Base-by-base conservation (phyloP, 1,139 yeast genomes). In the Kurtzmaniella quercitrusa region DNA sequence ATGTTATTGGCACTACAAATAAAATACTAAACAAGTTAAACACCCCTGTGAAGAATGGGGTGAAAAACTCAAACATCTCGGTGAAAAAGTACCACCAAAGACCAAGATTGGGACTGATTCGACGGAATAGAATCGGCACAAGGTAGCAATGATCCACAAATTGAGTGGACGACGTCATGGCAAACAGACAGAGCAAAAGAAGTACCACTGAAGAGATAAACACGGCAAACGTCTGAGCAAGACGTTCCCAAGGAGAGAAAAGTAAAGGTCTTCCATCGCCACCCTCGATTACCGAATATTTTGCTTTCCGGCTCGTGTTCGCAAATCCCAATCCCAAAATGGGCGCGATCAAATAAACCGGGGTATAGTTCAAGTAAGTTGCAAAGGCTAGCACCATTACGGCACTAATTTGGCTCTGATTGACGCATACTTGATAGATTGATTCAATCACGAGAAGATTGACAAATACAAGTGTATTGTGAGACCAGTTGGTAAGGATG, bases 71-170 rank as follows among this genome's bases (percentile, higher is more conserved):
- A 66, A 93, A 93, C 82, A 93, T 87, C 61, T 93, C 98, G 25
- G 94, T 85, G 69, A 93, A 93, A 54, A 91, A 81, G 67, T 93
- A 93, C 99, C 99, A 93, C 99, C 99, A 93, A 34, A 93, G 70
- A 0, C 98, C 98, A 50, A 93, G 66, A 62, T 90, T 90, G 18
- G 96, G 96, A 5, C 81, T 73, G 50, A 89, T 79, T 50, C 88
- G 89, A 41, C 74, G 73, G 54, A 87, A 83, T 29, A 72, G 65
- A 7, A 89, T 56, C 9, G 80, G 66, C 0, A 83, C 74, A 14
- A 84, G 81, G 57, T 84, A 87, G 48, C 87, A 81, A 38, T 81
- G 76, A 15, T 62, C 57, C 2, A 89, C 41, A 55, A 85, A 91
- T 44, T 73, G 59, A 48, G 58, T 55, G 37, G 71, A 66, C 11